phyloP scores from a whole-genome alignment of 352 stramenopile species.

The Globisporangium mamillatum region DNA sequence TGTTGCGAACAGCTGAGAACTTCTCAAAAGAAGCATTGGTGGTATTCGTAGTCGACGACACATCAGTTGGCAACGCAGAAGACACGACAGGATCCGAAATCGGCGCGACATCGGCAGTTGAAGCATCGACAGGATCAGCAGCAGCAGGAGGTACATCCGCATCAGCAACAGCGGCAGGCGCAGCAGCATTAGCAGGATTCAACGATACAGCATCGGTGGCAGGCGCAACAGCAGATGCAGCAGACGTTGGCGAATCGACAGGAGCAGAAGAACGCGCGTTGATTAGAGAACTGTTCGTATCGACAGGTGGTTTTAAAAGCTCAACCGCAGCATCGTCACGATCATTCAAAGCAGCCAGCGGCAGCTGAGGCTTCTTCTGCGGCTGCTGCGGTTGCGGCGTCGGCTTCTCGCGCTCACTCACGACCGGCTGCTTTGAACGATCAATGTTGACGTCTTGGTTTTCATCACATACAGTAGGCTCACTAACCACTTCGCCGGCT shows the following conservation, averaged over 20 bases:
- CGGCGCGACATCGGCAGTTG: slow-evolving; percentile 22
- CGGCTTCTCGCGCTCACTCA: background rate
- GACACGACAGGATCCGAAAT: slow-evolving; percentile 6
- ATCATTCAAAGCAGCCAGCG: slow-evolving; percentile 18
- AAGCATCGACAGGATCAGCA: background rate
- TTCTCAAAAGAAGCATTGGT: slow-evolving; percentile 22
- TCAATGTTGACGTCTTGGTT: slow-evolving; percentile 13
- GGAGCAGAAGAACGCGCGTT: slow-evolving; percentile 28
- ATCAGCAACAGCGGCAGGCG: slow-evolving; percentile 18
- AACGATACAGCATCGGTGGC: slow-evolving; percentile 17
- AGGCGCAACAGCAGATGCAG: slow-evolving; percentile 12
- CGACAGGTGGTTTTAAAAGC: slow-evolving; percentile 19
- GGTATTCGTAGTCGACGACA: slow-evolving; percentile 17
- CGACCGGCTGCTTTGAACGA: slow-evolving; percentile 17
- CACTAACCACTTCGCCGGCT: slow-evolving; percentile 63
- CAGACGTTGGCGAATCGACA: slow-evolving; percentile 21
- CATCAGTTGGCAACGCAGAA: slow-evolving; percentile 20
- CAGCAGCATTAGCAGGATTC: background rate
- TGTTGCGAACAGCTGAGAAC: slow-evolving; percentile 26
- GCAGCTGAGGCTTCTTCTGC: slow-evolving; percentile 2
- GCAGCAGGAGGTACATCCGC: background rate
- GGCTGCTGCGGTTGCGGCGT: background rate
- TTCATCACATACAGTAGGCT: slow-evolving; percentile 17
- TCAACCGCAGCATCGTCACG: slow-evolving; percentile 9
- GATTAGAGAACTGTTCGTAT: slow-evolving; percentile 23